A percentile compares a stretch with the other conserved stretches of the same genome.
Conservation (phyloP, 345 rosid species). For the Fremontodendron californicum region DNA sequence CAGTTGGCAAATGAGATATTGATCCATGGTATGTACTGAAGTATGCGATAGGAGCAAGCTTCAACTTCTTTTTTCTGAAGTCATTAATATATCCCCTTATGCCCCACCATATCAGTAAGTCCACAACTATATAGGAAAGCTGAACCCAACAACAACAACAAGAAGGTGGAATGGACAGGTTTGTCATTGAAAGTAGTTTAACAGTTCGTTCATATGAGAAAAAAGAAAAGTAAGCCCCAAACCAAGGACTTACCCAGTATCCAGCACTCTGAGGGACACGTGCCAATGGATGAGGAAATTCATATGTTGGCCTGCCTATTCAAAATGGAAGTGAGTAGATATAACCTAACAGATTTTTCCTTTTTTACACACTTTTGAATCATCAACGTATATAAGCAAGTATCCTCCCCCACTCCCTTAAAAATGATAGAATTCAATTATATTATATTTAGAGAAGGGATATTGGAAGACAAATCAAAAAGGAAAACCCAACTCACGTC, state of each 20-base stretch:
- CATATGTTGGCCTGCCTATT: constrained; percentile 97
- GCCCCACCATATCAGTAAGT: constrained; percentile 98
- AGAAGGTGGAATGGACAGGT: constrained; percentile 14
- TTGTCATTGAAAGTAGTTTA: neutral
- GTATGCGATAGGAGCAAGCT: constrained; percentile 89
- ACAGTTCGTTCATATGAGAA: neutral
- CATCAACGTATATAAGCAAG: neutral
- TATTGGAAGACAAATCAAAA: neutral
- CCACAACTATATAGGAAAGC: constrained; percentile 91
- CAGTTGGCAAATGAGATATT: constrained; percentile 92
- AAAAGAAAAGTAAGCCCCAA: constrained; percentile 3
- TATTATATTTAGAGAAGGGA: neutral
- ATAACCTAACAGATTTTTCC: constrained; percentile 20
- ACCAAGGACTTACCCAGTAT: constrained; percentile 67
- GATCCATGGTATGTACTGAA: constrained; percentile 94
- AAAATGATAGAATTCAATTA: constrained; percentile 4
- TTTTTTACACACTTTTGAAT: neutral
- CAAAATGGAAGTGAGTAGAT: constrained; percentile 49
- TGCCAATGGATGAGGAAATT: constrained; percentile 97
- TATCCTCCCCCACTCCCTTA: neutral
- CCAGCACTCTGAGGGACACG: constrained; percentile 96
- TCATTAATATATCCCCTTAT: constrained; percentile 89
- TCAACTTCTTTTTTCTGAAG: constrained; percentile 78
- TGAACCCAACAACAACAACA: constrained; percentile 35
- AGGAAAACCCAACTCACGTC: constrained; percentile 55